Base-by-base conservation (phyloP, 352 stramenopile genomes). In the Blastocystis hominis region DNA sequence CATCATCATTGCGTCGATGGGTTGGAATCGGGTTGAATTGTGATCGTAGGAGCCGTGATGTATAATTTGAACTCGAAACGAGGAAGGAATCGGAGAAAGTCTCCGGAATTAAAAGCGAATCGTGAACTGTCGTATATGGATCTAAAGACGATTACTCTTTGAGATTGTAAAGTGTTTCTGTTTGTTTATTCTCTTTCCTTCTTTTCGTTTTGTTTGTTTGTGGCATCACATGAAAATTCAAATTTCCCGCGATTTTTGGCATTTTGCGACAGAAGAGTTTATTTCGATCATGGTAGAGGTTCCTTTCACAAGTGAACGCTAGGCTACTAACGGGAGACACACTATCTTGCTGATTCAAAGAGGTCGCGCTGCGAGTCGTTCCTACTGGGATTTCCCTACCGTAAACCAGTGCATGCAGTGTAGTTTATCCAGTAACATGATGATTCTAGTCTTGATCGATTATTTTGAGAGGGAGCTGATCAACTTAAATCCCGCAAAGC, bases 91-190 rank as follows among this genome's bases (percentile, higher is more conserved):
- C 50, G 72, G 46, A 64, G 72, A 34, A 68, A 68, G 36, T 84
- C 72, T 69, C 72, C 72, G 7, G 47, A 84, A 46, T 30, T 84
- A 53, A 84, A 84, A 30, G 72, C 72, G 15, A 84, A 84, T 84
- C 53, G 72, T 44, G 72, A 84, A 46, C 56, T 84, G 4, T 84
- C 72, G 9, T 84, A 84, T 64, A 84, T 64, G 34, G 72, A 84
- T 84, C 62, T 84, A 7, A 84, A 68, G 15, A 84, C 72, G 20
- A 84, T 84, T 84, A 84, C 72, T 24, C 59, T 84, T 55, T 84
- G 68, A 46, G 50, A 24, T 53, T 42, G 17, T 46, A 42, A n/a
- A 15, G 2, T 75, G 15, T 75, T 75, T 42, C 56, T 64, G 9
- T 38, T 64, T 64, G 3, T 34, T 10, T 3, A 64, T 64, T n/a